Evolutionary conservation across 192 early-diverging fungal species (phyloP), one percentile per base, ranked within the genome.

Genomic region (Coemansia asiatica): DNA sequence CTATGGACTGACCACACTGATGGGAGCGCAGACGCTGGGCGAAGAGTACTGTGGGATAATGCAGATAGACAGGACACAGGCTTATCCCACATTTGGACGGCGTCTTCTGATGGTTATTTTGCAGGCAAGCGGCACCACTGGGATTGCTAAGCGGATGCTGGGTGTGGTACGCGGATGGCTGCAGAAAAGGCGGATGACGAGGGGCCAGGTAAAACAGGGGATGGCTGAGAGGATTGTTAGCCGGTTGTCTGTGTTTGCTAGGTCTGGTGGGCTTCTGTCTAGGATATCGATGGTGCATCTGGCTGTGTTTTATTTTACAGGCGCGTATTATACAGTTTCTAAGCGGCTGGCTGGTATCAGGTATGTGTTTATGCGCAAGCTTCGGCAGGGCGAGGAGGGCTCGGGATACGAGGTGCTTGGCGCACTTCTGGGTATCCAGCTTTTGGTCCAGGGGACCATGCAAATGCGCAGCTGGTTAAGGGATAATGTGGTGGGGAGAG

Each of bases 31-130:
- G 64, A 97, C 96, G 0, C 72, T 98, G 35, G 96, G 96, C 47
- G 94, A 98, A 72, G 96, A 98, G 69, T 97, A 96, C 74, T 95
- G 94, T 63, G 94, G 93, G 62, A 92, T 97, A 55, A 66, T 93
- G 65, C 94, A 90, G 57, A 78, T 88, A 49, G 81, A 73, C 1
- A 61, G 69, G 18, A 63, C 70, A 2, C 81, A 84, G n/a, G 35
- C 63, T 60, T 86, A 78, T 33, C 90, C 91, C 22, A 68, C 83
- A 21, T 25, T 35, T 19, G 69, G 69, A 3, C 72, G 73, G 7
- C 69, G 78, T 12, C n/a, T 81, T 0, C 67, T 81, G 18, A 56
- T 81, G 63, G 69, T 74, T 2, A 25, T 75, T 16, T 47, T 81
- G 64, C 78, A 81, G 66, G 53, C 73, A 5, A 63, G 66, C 23